Conservation (phyloP, 345 rosid genomes). For the Eucalyptus polybractea region DNA sequence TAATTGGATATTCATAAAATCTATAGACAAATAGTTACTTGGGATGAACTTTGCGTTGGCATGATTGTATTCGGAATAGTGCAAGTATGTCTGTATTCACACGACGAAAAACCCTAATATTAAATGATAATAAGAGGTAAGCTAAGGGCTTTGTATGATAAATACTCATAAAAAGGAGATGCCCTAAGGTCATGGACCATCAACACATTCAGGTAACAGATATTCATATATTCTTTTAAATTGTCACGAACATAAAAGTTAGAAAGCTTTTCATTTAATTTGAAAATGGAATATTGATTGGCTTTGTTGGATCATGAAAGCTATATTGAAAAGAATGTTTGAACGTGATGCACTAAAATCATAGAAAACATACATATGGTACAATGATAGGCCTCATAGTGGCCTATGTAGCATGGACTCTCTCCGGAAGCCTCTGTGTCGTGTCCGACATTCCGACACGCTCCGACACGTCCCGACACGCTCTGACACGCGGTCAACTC, state of each 20-base stretch:
- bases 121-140: neutral
- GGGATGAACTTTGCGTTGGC: neutral
- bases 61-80: neutral
- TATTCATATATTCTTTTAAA: neutral
- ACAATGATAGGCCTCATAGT: neutral
- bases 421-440: too few species aligned
- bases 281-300: neutral
- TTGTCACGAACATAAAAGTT: neutral
- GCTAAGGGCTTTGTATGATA: neutral
- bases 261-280: neutral
- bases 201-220: neutral
- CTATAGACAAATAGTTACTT: neutral
- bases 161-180: neutral
- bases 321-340: neutral
- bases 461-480: too few species aligned
- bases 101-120: neutral
- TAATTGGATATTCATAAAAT: neutral
- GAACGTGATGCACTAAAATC: neutral
- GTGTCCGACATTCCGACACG: too few species aligned
- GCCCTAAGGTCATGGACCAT: neutral
- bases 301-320: neutral
- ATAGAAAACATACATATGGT: neutral
- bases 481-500: too few species aligned
- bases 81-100: neutral
- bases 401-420: too few species aligned